Evolutionary conservation across 768 basidiomycete species (phyloP).

Genomic region (Suillus subluteus): DNA sequence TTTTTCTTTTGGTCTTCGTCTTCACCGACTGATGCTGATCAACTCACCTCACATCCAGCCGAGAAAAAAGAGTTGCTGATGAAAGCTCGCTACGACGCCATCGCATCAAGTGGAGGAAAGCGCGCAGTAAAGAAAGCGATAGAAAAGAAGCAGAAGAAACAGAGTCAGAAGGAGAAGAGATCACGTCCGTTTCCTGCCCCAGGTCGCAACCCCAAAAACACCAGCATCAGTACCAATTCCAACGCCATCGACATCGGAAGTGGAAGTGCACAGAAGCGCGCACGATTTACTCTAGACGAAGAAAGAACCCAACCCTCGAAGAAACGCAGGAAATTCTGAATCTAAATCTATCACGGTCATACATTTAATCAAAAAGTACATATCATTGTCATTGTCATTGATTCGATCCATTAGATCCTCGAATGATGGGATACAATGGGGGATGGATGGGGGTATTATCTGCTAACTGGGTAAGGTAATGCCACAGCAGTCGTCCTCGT

Average conservation of each 20-base stretch:
- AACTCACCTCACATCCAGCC: slow-evolving; percentile 44
- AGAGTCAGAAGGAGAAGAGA: slow-evolving; percentile 87
- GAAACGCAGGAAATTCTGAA: slow-evolving; percentile 25
- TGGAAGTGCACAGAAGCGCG: slow-evolving; percentile 21
- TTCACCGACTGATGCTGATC: slow-evolving; percentile 13
- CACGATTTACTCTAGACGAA: slow-evolving; percentile 15
- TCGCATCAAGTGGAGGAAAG: slow-evolving; percentile 77
- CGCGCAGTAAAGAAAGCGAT: slow-evolving; percentile 85
- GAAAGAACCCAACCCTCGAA: slow-evolving; percentile 18
- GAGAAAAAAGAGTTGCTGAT: slow-evolving; percentile 77
- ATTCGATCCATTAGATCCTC: neutral
- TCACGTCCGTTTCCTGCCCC: slow-evolving; percentile 62
- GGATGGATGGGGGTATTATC: slow-evolving; percentile 4
- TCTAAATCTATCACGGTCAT: neutral
- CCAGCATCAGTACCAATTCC: neutral
- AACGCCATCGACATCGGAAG: neutral
- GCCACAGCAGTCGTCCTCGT: neutral
- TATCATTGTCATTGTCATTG: slow-evolving; percentile 1
- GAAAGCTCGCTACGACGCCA: slow-evolving; percentile 78
- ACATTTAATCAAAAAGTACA: neutral
- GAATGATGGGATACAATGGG: slow-evolving; percentile 5
- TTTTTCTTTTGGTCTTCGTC: neutral
- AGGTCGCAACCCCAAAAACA: neutral
- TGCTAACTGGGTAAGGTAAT: slow-evolving; percentile 4
- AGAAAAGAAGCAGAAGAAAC: slow-evolving; percentile 88